Evolutionary conservation across 805 yeast genomes (phyloP), one percentile per base, ranked within the genome.

Genomic region (Clavispora santaluciae): DNA sequence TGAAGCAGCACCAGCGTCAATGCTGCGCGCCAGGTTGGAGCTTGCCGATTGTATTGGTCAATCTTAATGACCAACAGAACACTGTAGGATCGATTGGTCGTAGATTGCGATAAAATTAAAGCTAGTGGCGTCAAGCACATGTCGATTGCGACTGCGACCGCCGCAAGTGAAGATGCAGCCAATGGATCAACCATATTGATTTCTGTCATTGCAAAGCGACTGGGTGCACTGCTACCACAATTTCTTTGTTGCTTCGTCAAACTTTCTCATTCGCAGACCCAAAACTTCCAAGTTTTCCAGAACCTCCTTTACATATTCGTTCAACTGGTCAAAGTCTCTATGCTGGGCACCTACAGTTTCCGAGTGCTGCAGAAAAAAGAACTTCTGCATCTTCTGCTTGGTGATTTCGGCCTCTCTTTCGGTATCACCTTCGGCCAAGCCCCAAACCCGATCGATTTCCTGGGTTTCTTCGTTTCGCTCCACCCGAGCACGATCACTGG

Each of bases 231-330:
- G n/a, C 36, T 42, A 50, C 79, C 79, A 76, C 42, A 70, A 54
- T 30, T 64, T 68, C 46, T 63, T 65, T 5, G 71, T 66, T 10
- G 63, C 59, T 12, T 65, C 68, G 47, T 75, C 80, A 38, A 76
- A 73, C 13, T 54, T 55, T 48, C 66, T 64, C 64, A 76, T 73
- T n/a, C 69, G 59, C 31, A 66, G 68, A 4, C 80, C 79, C 11
- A 84, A 79, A 9, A 63, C 63, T 22, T 71, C 76, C 30, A 85
- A 66, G 41, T 72, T 69, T 16, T 50, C 57, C 26, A 73, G 66
- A 5, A 83, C 75, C 8, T 68, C 68, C 17, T 68, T 70, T 8
- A 81, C 78, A 26, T 73, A 75, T 21, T 61, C 60, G 41, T 70
- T 69, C 46, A 83, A 65, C 35, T 66, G 70, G 18, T 70, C 74